Conservation (phyloP, 306 rosid species). For the Potentilla sterilis region DNA sequence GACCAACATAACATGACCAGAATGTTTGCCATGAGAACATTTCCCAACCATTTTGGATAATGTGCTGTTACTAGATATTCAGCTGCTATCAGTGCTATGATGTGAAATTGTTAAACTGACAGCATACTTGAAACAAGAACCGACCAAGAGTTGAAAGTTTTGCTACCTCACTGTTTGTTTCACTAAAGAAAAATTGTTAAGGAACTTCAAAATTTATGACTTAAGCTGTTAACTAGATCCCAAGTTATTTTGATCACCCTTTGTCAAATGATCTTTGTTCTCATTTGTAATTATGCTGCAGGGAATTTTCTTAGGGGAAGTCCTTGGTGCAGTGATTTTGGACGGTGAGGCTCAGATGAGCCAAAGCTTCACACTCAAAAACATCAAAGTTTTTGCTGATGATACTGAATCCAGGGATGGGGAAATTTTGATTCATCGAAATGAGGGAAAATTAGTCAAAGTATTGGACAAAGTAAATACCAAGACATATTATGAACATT, state of each 20-base stretch:
- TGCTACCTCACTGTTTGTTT: not conserved
- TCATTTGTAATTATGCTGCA: conserved; percentile 30
- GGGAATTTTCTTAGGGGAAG: conserved; percentile 75
- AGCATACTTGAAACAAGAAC: not conserved
- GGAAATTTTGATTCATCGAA: conserved; percentile 37
- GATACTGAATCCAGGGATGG: conserved; percentile 68
- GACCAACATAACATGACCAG: not conserved
- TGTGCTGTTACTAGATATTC: not conserved
- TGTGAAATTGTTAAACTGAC: not conserved
- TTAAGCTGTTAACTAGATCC: not conserved
- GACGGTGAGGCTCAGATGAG: conserved; percentile 36
- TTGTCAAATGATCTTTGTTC: not conserved
- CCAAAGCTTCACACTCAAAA: conserved; percentile 38
- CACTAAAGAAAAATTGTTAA: not conserved
- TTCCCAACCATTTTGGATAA: not conserved
- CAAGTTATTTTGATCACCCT: not conserved
- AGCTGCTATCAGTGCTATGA: not conserved
- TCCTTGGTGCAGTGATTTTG: conserved; percentile 61
- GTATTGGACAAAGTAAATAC: conserved; percentile 48
- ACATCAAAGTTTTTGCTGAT: conserved; percentile 48
- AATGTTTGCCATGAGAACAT: not conserved
- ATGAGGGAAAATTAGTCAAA: conserved; percentile 53
- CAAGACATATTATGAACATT: conserved; percentile 36
- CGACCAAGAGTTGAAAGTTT: not conserved
- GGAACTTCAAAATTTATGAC: not conserved